phyloP scores from a whole-genome alignment of 139 green algal genomes.

The Micractinium sp. region DNA sequence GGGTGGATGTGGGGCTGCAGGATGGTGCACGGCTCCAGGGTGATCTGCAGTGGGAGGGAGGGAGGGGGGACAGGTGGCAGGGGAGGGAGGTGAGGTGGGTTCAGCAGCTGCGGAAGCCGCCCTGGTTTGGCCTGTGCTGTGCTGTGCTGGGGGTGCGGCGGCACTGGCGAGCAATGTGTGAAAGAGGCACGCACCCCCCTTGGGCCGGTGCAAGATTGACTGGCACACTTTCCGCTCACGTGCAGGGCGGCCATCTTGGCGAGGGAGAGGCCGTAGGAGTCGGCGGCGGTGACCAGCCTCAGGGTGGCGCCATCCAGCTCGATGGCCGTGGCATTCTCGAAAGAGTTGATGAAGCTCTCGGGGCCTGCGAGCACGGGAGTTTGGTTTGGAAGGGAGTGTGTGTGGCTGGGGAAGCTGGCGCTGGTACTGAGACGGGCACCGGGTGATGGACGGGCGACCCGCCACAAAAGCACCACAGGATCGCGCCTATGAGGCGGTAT shows the following conservation, averaged over 20 bases:
- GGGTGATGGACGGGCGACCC: not conserved
- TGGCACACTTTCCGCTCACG: not conserved
- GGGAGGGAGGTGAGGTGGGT: not conserved
- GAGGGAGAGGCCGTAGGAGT: not conserved
- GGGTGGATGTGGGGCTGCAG: slow-evolving; percentile 28
- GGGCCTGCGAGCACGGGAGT: not conserved
- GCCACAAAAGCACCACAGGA: not conserved
- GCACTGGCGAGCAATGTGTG: not conserved
- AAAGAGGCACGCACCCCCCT: not conserved
- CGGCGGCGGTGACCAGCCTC: not conserved
- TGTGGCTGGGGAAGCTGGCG: not conserved
- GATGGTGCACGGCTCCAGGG: slow-evolving; percentile 15
- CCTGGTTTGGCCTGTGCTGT: not conserved
- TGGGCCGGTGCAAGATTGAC: too few species aligned
- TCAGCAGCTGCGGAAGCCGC: not conserved
- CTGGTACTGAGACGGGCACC: not conserved
- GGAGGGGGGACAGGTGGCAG: not conserved
- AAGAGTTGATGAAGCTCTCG: not conserved
- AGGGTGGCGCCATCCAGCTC: slow-evolving; percentile 8
- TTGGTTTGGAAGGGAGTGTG: not conserved
- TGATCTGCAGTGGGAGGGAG: not conserved
- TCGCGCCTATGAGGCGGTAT: not conserved
- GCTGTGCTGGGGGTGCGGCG: too few species aligned
- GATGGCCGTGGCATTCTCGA: not conserved
- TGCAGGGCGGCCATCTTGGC: slow-evolving; percentile 7